These are phyloP conservation scores for Pseudozyma tsukubaensis DNA, from an alignment of 1,284 basidiomycete species.

Conservation along the genomic window DNA sequence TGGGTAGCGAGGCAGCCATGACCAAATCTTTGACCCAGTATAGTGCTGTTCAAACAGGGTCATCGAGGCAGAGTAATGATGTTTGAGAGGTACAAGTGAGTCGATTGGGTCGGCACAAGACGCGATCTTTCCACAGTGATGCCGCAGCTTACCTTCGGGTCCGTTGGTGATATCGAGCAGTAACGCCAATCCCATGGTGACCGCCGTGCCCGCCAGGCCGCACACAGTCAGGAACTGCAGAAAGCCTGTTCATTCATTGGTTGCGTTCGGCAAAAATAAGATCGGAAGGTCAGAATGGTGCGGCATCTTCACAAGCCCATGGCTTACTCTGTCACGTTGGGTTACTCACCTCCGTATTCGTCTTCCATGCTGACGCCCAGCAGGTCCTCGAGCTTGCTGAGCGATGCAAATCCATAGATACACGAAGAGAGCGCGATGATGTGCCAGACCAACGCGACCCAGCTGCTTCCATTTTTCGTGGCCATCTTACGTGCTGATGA, in stretches of 20 bases:
- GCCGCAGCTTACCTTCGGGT: conserved; percentile 23
- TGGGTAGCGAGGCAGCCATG: conserved; percentile 38
- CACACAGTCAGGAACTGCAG: conserved; percentile 48
- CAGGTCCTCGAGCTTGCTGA: conserved; percentile 22
- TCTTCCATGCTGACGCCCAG: conserved; percentile 18
- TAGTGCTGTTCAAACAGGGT: conserved; percentile 3
- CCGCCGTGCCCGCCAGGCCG: conserved; percentile 22
- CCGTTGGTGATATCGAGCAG: conserved; percentile 16
- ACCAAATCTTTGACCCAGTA: conserved; percentile 32
- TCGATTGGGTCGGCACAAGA: background rate
- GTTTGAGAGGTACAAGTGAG: no score
- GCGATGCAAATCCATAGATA: conserved; percentile 35
- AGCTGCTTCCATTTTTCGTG: background rate
- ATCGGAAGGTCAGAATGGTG: background rate
- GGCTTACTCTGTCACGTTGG: background rate
- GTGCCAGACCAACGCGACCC: conserved; percentile 26
- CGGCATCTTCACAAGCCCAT: background rate
- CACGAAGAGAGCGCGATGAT: conserved; percentile 29
- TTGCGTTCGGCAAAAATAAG: background rate
- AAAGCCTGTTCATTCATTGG: conserved; percentile 22
- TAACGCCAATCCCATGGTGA: conserved; percentile 24
- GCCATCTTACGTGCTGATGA: conserved; percentile 11
- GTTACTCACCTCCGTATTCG: conserved; percentile 35
- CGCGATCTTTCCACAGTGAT: background rate
- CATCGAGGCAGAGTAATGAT: no score